phyloP scores from a whole-genome alignment of 2,329 filamentous ascomycete genomes.

The Colletotrichum echinochloae region DNA sequence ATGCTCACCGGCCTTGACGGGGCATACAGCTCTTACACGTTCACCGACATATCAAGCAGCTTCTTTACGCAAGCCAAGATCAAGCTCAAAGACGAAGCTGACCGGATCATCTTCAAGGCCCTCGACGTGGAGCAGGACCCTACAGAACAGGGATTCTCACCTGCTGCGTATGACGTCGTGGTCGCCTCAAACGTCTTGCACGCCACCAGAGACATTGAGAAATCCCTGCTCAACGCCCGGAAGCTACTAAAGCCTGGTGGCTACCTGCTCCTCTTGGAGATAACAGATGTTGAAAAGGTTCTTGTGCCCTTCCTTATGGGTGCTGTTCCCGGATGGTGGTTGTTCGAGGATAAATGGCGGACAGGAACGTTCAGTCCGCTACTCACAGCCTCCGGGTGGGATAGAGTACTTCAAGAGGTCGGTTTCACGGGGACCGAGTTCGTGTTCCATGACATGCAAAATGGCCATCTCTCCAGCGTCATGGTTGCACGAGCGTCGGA shows the following conservation, averaged over 20 bases:
- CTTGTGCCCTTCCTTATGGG: conserved; percentile 45
- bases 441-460: not conserved
- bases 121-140: conserved; percentile 50
- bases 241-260: conserved; percentile 50
- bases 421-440: conserved; percentile 42
- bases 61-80: conserved; percentile 45
- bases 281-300: conserved; percentile 12
- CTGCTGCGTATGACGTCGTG: conserved; percentile 46
- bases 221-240: conserved; percentile 43
- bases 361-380: conserved; percentile 42
- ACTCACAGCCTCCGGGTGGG: conserved; percentile 45
- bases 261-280: conserved; percentile 40
- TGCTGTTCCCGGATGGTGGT: conserved; percentile 51
- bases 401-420: conserved; percentile 43
- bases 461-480: no score
- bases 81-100: conserved; percentile 40
- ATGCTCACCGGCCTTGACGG: conserved; percentile 35
- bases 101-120: conserved; percentile 40
- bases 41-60: conserved; percentile 43
- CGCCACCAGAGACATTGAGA: conserved; percentile 44
- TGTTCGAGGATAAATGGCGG: conserved; percentile 46
- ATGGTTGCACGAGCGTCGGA: no score
- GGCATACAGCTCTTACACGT: conserved; percentile 41
- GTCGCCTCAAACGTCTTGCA: conserved; percentile 48
- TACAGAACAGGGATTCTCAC: conserved; percentile 45